Base-by-base conservation (phyloP, 192 early-diverging fungal species). In the Globomyces pollinis-pini region DNA sequence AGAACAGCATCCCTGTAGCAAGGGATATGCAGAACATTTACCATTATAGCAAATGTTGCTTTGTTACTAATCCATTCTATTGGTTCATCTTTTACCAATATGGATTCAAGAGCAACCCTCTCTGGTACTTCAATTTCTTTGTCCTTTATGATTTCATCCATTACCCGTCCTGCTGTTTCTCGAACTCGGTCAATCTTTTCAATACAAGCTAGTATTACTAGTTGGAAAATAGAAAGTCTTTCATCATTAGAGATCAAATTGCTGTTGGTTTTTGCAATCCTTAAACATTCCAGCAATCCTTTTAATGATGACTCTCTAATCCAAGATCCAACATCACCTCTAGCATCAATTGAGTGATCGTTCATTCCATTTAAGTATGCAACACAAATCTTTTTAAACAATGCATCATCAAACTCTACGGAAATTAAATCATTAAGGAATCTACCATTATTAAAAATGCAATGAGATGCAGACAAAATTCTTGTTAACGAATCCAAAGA, bases 301-400 rank as follows among this genome's bases (percentile, higher is more conserved):
- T 67, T 63, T 81, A 89, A 80, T 47, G 76, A 74, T 44, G 82
- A 77, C 60, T 89, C 75, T 16, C 96, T 87, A 12, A 91, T 78
- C 89, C 91, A 93, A 1, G 90, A 93, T 2, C 96, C 96, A 36
- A 99, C 88, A 69, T 99, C 96, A 18, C 96, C 96, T 29, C 94
- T 85, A 34, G 85, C 84, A 59, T 97, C 94, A 1, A 80, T 78
- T 41, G 83, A 85, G 53, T 93, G 91, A 66, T 99, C 96, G 20
- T 85, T 67, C 34, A 96, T 68, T 2, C 87, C 89, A 1, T 52
- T 67, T 18, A 85, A 60, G 44, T 89, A 73, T 9, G 82, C 70
- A 4, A 73, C 49, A 1, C 88, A 26, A 16, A 86, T 64, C 7
- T 43, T 43, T 23, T 41, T 34, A 23, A 79, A 81, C 0, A 79